Base-by-base conservation (phyloP, 2,329 filamentous ascomycete species). In the Sphaerulina vaccinii region DNA sequence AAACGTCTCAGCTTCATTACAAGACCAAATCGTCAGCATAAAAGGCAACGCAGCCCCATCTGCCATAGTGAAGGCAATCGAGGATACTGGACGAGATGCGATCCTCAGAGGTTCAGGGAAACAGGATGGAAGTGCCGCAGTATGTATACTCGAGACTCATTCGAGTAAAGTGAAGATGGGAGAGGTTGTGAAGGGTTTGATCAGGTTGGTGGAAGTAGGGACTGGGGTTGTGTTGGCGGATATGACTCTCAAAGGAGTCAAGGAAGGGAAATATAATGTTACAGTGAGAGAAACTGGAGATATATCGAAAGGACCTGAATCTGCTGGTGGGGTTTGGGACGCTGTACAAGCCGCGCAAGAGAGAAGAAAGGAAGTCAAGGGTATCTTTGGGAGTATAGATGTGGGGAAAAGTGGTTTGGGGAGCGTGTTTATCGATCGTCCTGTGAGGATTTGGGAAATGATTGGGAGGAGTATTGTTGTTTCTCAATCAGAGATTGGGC, bases 91-190 rank as follows among this genome's bases (percentile, higher is more conserved):
- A 46, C 84, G 90, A 65, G 92, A 97, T 80, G 92, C 92, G 39
- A 96, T 99, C 66, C 75, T 99, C 52, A 86, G 93, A 61, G 93
- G 93, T 49, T 91, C 87, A 54, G 93, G 93, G 58, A 81, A 79
- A 62, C 86, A 89, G 67, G n/a, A n/a, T n/a, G 86, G 96, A 73
- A 78, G 83, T 68, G 88, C 90, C 23, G 90, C 92, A 38, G 93
- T 99, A 37, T 96, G 91, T 73, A 97, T 99, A 66, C 83, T 99
- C 55, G 93, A 99, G 76, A 95, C 90, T 51, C 84, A 89, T 65
- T 80, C 50, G 21, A 23, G 19, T 11, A 36, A 9, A 3, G 40
- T 50, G 2, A 29, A n/a, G 13, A 22, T 38, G 22, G 41, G n/a
- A 70, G 75, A 59, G 80, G 86, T 64, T 62, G 90, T 99, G 46